Percentiles rank a stretch among this genome's conserved stretches.
Conservation (phyloP, 352 stramenopile genomes). For the Phytophthora sp. region DNA sequence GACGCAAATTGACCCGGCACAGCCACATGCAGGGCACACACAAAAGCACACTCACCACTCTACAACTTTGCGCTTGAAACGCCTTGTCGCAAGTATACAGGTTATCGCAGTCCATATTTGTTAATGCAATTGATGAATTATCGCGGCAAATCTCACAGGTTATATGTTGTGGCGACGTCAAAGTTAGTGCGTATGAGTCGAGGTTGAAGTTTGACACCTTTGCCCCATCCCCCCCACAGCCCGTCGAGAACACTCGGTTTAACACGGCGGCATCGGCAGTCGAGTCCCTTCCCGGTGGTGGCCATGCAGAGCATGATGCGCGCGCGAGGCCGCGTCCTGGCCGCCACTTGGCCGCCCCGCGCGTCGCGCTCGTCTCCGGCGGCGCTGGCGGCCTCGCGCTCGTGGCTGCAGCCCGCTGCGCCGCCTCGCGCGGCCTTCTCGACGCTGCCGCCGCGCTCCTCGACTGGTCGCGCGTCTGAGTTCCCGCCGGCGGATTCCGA, state of each 20-base stretch:
- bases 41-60: constrained; percentile 2
- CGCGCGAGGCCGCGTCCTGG: constrained; percentile 34
- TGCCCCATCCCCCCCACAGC: constrained; percentile 1
- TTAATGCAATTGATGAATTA: too few relatives aligned
- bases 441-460: constrained; percentile 6
- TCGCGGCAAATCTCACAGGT: not conserved
- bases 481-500: constrained; percentile 15
- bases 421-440: constrained; percentile 10
- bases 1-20: constrained; percentile 6
- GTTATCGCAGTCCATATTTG: not conserved
- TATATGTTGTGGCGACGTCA: not conserved
- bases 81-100: not conserved
- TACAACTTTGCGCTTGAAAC: too few relatives aligned
- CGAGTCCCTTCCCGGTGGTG: constrained; percentile 19
- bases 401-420: constrained; percentile 4
- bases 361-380: constrained; percentile 13
- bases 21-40: not conserved
- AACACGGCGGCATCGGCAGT: constrained; percentile 2
- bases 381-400: constrained; percentile 10
- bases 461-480: constrained; percentile 11
- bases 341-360: constrained; percentile 10
- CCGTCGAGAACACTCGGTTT: constrained; percentile 1
- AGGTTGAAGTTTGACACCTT: constrained; percentile 40
- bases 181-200: not conserved
- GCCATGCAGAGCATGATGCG: constrained; percentile 37